Percentiles rank a stretch among this genome's conserved stretches.
Conservation (phyloP, 1,284 basidiomycete species). For the Sparassis latifolia region DNA sequence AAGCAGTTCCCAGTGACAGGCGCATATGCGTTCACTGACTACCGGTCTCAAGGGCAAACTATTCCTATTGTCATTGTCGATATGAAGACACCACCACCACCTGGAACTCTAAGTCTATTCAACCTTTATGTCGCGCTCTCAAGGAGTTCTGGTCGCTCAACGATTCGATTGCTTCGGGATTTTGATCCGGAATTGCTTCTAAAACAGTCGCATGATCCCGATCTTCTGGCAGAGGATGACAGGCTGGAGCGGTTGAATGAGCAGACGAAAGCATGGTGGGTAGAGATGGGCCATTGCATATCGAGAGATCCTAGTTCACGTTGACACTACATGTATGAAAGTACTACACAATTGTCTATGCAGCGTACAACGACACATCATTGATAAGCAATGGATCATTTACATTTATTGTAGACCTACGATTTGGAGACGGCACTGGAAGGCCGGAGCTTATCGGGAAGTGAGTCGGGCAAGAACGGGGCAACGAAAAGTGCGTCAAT, state of each 20-base stretch:
- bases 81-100: slow-evolving; percentile 22
- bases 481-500: too few relatives aligned
- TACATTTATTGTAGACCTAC: too few relatives aligned
- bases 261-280: neutral
- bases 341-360: too few relatives aligned
- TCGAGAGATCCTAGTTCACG: too few relatives aligned
- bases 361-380: too few relatives aligned
- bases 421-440: too few relatives aligned
- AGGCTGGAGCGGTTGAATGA: neutral
- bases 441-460: too few relatives aligned
- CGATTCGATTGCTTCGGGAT: slow-evolving; percentile 20
- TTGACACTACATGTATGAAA: too few relatives aligned
- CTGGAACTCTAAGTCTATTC: slow-evolving; percentile 17
- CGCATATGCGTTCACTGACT: slow-evolving; percentile 30
- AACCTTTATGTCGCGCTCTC: slow-evolving; percentile 29
- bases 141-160: slow-evolving; percentile 20
- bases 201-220: neutral
- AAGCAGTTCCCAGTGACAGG: slow-evolving; percentile 22
- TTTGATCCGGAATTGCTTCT: neutral
- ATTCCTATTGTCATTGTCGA: slow-evolving; percentile 24
- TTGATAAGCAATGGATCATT: too few relatives aligned
- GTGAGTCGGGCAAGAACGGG: too few relatives aligned
- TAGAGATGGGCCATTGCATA: neutral
- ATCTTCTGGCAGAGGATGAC: neutral
- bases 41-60: slow-evolving; percentile 27